Evolutionary conservation across 371 early-diverging fungal genomes (phyloP), one percentile per base, ranked within the genome.

Genomic region (Dinochytrium kinnereticum): DNA sequence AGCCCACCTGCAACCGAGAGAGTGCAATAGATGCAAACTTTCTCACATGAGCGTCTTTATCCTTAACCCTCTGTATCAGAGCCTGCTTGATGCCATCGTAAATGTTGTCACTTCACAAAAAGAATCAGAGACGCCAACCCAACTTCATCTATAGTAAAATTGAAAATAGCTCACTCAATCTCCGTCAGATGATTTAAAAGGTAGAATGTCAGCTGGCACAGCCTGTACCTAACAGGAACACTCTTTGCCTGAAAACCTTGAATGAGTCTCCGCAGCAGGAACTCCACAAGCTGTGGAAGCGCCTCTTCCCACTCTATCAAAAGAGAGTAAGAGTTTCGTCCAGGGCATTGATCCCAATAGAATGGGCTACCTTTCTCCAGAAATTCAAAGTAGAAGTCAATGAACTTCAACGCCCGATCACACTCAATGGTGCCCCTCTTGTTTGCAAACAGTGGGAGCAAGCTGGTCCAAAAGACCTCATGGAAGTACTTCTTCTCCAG

Each of bases 11-110:
- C n/a, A 76, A 65, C 2, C 73, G 57, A 24, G 77, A 55, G 10
- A 76, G 67, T 3, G 73, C 69, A 53, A 69, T 37, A 19, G 70
- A 61, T 1, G 77, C 77, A 38, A 73, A 73, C 15, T 73, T 57
- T 0, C 77, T 59, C 17, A 76, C 77, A 36, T 68, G 40, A 21
- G 61, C 39, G 37, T 76, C 77, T 40, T 76, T 76, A 53, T 76
- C 77, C 49, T 59, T 59, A 0, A 17, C 30, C 26, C 77, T 72
- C 19, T 53, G 34, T 28, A 76, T 59, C 37, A 76, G 30, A 15
- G 51, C 53, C n/a, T 53, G 51, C 44, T 53, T 57, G 19, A 76
- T 34, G 24, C 10, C 21, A 17, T 72, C 64, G 50, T 64, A 69
- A 28, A 70, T 50, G 51, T 59, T 66, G 34, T 76, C 77, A 40